phyloP scores from a whole-genome alignment of 2,329 filamentous ascomycete genomes.

The Macrophomina phaseolina region DNA sequence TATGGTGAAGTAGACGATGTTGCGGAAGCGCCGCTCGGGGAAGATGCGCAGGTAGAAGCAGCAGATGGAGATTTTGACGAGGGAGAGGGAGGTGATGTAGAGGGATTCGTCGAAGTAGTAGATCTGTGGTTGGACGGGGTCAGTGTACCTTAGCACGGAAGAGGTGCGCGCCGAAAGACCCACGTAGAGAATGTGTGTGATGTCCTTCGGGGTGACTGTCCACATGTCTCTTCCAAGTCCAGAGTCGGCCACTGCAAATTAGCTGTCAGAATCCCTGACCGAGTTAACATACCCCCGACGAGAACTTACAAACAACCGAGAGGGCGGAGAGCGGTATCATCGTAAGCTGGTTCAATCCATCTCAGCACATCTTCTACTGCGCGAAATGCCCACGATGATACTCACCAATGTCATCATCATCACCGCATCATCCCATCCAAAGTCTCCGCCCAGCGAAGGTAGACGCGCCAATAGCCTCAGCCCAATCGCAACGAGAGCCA shows the following conservation, averaged over 20 bases:
- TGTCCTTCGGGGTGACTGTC: slow-evolving; percentile 50
- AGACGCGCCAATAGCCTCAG: slow-evolving; percentile 47
- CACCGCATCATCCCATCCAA: slow-evolving; percentile 47
- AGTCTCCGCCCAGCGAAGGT: slow-evolving; percentile 38
- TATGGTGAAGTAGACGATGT: slow-evolving; percentile 36
- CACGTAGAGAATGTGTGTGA: slow-evolving; percentile 51
- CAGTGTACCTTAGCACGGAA: neutral
- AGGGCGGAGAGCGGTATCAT: slow-evolving; percentile 38
- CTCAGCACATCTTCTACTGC: neutral
- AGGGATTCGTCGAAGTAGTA: slow-evolving; percentile 44
- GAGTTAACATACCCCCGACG: neutral
- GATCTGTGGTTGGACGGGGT: neutral
- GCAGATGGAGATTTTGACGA: slow-evolving; percentile 40
- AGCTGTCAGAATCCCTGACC: neutral
- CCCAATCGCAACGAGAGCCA: slow-evolving; percentile 43
- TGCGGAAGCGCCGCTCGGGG: slow-evolving; percentile 35
- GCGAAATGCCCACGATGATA: neutral
- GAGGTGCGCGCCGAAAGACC: neutral
- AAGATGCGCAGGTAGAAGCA: slow-evolving; percentile 42
- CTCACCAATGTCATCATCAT: slow-evolving; percentile 32
- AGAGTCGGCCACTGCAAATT: slow-evolving; percentile 34
- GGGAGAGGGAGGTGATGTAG: slow-evolving; percentile 40
- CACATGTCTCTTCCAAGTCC: slow-evolving; percentile 60
- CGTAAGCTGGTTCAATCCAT: slow-evolving; percentile 27
- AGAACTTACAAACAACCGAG: slow-evolving; percentile 21